Evolutionary conservation across 2,329 filamentous ascomycete species (phyloP).

Genomic region (Epichloe typhina): DNA sequence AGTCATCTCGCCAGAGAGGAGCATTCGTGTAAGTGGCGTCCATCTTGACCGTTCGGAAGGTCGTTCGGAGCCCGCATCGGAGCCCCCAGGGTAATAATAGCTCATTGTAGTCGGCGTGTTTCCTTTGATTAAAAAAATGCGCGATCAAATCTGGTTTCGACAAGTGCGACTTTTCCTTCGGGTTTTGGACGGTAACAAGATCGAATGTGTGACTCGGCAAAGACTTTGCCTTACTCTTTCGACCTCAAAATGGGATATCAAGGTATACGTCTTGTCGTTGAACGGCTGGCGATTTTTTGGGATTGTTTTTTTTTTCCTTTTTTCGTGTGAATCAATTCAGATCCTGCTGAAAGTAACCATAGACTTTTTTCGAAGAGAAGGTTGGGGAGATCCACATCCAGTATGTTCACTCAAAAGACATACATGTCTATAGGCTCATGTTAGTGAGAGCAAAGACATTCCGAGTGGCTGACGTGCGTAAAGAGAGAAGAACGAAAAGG

Average conservation of each 20-base stretch:
- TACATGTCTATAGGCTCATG: neutral
- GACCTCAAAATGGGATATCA: neutral
- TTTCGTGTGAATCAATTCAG: neutral
- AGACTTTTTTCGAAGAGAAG: neutral
- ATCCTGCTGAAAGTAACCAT: slow-evolving; percentile 4
- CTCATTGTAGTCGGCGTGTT: slow-evolving; percentile 12
- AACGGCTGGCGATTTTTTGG: neutral
- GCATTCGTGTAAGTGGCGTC: slow-evolving; percentile 70
- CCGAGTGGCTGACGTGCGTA: neutral
- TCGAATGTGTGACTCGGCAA: neutral
- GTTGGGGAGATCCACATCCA: neutral
- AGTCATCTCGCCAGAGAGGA: slow-evolving; percentile 72
- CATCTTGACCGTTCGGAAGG: slow-evolving; percentile 64
- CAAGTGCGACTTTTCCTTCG: no score
- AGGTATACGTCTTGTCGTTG: neutral
- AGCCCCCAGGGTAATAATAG: slow-evolving; percentile 16
- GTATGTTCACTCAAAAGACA: neutral
- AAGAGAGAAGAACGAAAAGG: neutral
- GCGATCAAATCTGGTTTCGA: neutral
- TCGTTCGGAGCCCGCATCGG: slow-evolving; percentile 12
- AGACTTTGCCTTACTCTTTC: neutral
- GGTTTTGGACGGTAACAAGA: neutral
- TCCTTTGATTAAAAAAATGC: slow-evolving; percentile 2
- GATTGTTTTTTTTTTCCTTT: neutral
- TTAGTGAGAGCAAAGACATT: neutral